phyloP scores from a whole-genome alignment of 2,329 filamentous ascomycete species.

The Alternaria hordeiaustralica region DNA sequence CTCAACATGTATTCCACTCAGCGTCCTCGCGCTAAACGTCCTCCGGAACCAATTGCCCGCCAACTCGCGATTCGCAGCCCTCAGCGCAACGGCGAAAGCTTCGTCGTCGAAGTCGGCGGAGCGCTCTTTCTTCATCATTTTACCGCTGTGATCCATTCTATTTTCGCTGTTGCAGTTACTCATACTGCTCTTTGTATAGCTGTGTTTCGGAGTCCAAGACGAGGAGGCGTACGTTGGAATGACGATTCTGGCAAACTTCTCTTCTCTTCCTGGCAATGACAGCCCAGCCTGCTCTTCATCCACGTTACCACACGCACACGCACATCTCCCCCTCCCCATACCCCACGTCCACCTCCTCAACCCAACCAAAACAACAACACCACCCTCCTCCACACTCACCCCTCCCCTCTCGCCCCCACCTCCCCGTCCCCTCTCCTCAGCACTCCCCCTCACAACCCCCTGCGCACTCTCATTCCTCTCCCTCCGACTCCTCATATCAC shows the following conservation, averaged over 20 bases:
- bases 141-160: not conserved
- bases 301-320: not conserved
- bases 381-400: not conserved
- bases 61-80: slow-evolving; percentile 21
- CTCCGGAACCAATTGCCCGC: slow-evolving; percentile 30
- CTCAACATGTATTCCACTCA: slow-evolving; percentile 27
- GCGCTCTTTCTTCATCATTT: not conserved
- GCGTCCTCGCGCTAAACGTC: slow-evolving; percentile 26
- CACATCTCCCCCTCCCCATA: not conserved
- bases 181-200: not conserved
- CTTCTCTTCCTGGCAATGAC: fast-evolving
- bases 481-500: slow-evolving; percentile 23
- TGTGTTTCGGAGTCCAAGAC: not conserved
- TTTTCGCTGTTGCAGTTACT: not conserved
- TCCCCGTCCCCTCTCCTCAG: slow-evolving; percentile 5
- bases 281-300: not conserved
- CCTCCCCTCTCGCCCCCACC: not conserved
- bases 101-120: slow-evolving; percentile 38
- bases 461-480: slow-evolving; percentile 31
- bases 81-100: slow-evolving; percentile 28
- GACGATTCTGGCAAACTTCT: not conserved
- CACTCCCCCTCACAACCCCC: slow-evolving; percentile 16
- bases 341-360: not conserved
- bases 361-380: not conserved
- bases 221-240: not conserved